phyloP scores from a whole-genome alignment of 495 filamentous ascomycete species.

The Penicillium antarcticum region DNA sequence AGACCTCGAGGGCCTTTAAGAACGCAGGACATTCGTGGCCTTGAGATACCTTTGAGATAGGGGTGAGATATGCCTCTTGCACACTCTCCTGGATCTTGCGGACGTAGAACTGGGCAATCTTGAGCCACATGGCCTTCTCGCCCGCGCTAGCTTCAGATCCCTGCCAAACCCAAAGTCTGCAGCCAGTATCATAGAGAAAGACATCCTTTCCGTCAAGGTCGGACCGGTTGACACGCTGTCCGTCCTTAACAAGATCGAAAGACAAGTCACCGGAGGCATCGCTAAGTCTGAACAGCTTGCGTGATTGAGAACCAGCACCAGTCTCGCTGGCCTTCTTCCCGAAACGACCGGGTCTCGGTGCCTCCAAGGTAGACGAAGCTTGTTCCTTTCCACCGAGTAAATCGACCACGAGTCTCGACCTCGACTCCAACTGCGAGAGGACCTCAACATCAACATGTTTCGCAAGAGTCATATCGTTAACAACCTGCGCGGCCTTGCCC shows the following conservation, averaged over 20 bases:
- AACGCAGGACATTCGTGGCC: constrained; percentile 53
- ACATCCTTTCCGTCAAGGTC: constrained; percentile 56
- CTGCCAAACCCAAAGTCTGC: constrained; percentile 58
- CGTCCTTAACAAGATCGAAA: constrained; percentile 54
- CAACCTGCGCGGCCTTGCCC: constrained; percentile 59
- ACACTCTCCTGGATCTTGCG: constrained; percentile 41
- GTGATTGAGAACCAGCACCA: constrained; percentile 19
- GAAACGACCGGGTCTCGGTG: constrained; percentile 36
- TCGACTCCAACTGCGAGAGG: constrained; percentile 52
- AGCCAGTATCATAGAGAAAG: constrained; percentile 54
- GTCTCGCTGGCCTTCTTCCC: constrained; percentile 2
- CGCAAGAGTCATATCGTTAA: constrained; percentile 57
- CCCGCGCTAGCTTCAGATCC: constrained; percentile 48
- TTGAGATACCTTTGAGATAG: constrained; percentile 52
- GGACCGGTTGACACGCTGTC: constrained; percentile 25
- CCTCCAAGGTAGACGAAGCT: constrained; percentile 27
- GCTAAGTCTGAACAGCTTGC: constrained; percentile 52
- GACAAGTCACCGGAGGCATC: constrained; percentile 51
- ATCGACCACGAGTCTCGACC: constrained; percentile 49
- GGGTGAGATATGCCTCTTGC: constrained; percentile 40
- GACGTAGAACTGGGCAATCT: constrained; percentile 53
- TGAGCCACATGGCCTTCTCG: constrained; percentile 57
- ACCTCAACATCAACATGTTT: constrained; percentile 62
- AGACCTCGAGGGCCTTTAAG: constrained; percentile 27
- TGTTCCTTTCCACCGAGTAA: constrained; percentile 51